phyloP scores from a whole-genome alignment of 2,329 filamentous ascomycete genomes.

The Apiospora kogelbergensis region DNA sequence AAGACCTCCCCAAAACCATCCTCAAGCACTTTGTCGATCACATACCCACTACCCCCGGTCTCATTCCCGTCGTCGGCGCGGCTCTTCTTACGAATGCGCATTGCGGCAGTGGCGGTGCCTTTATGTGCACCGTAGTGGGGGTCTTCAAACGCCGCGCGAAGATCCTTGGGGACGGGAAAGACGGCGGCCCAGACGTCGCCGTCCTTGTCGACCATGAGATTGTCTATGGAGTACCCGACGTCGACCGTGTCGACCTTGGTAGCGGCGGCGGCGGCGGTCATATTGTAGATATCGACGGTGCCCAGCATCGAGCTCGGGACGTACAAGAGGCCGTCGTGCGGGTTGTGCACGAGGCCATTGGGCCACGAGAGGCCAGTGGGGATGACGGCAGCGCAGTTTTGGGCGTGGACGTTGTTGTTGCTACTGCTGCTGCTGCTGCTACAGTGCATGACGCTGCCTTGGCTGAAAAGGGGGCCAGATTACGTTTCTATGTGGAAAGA shows the following conservation, averaged over 20 bases:
- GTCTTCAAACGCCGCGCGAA: constrained; percentile 18
- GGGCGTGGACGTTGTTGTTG: not conserved
- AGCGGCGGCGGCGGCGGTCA: constrained; percentile 7
- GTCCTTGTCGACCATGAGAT: constrained; percentile 24
- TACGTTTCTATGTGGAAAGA: constrained; percentile 14
- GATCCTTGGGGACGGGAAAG: constrained; percentile 20
- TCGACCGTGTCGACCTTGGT: constrained; percentile 20
- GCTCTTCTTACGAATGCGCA: constrained; percentile 24
- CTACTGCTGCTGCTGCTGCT: constrained; percentile 8
- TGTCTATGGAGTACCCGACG: constrained; percentile 25
- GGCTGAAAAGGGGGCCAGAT: constrained; percentile 24
- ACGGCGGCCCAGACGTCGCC: constrained; percentile 27
- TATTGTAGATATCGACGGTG: constrained; percentile 13
- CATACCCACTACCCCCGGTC: constrained; percentile 14
- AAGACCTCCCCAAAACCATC: constrained; percentile 25
- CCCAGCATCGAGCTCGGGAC: constrained; percentile 28
- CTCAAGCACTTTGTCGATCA: constrained; percentile 27
- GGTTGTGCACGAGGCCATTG: constrained; percentile 30
- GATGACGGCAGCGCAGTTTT: constrained; percentile 20
- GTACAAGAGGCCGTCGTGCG: constrained; percentile 29
- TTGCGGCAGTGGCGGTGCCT: constrained; percentile 16
- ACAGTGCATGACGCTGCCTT: constrained; percentile 31
- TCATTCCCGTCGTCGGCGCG: constrained; percentile 15
- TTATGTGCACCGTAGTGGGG: constrained; percentile 16
- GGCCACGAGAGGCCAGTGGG: constrained; percentile 28